A percentile compares a stretch with the other conserved stretches of the same genome.
phyloP scores from a whole-genome alignment of 805 yeast species.

The Wickerhamomyces xylosicus region DNA sequence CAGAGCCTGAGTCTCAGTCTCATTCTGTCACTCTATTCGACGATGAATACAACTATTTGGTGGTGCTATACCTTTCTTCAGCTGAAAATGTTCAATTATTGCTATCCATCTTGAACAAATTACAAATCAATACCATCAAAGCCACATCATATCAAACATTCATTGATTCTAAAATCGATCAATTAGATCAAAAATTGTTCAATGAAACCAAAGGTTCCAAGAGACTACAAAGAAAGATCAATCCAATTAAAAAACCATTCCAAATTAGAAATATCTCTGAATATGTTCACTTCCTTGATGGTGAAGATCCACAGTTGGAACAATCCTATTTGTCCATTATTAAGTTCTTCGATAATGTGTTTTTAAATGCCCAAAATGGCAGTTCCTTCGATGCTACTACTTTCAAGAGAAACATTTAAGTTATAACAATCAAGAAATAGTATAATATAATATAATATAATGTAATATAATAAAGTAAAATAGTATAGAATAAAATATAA shows the following conservation, averaged over 20 bases:
- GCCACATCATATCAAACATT: constrained; percentile 4
- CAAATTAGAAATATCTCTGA: constrained; percentile 8
- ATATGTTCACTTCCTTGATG: constrained; percentile 13
- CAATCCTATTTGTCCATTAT: constrained; percentile 9
- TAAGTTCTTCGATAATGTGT: constrained; percentile 14
- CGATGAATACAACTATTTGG: constrained; percentile 15
- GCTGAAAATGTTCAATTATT: constrained; percentile 1
- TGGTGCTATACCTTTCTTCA: constrained; percentile 12
- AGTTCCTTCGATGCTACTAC: constrained; percentile 7
- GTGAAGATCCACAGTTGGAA: constrained; percentile 7
- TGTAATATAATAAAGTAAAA: too few species aligned
- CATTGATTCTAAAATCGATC: constrained; percentile 9
- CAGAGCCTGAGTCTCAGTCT: constrained; percentile 3
- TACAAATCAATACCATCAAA: constrained; percentile 3
- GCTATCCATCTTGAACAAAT: constrained; percentile 5
- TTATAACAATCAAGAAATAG: too few species aligned
- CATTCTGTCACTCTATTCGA: constrained; percentile 10
- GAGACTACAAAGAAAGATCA: constrained; percentile 15
- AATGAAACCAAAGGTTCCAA: constrained; percentile 13
- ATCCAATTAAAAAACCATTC: constrained; percentile 9
- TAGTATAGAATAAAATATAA: too few species aligned
- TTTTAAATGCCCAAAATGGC: constrained; percentile 10
- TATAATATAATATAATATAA: too few species aligned
- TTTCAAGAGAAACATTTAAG: constrained; percentile 7
- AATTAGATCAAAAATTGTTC: constrained; percentile 13